Conservation (phyloP, 2,329 filamentous ascomycete genomes). For the Venturia carpophila region DNA sequence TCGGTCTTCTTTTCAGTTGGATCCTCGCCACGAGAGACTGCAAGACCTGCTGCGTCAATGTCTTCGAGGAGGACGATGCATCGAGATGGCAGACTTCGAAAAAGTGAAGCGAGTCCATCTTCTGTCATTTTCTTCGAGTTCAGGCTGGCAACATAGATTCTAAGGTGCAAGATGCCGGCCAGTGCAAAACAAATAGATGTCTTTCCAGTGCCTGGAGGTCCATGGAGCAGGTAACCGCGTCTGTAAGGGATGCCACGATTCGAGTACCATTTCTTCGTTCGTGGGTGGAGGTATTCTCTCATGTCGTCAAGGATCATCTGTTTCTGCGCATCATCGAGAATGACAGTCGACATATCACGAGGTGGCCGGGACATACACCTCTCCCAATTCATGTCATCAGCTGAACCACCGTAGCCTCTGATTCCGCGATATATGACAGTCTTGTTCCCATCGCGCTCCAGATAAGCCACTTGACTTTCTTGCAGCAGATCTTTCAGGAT, state of each 20-base stretch:
- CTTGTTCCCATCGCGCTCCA: constrained; percentile 16
- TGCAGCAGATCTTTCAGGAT: constrained; percentile 15
- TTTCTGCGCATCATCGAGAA: constrained; percentile 15
- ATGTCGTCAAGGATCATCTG: constrained; percentile 16
- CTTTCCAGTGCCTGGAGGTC: constrained; percentile 75
- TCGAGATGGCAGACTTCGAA: constrained; percentile 57
- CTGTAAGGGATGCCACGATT: constrained; percentile 81
- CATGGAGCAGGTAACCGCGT: constrained; percentile 71
- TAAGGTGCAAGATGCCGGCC: constrained; percentile 39
- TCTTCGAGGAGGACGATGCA: constrained; percentile 71
- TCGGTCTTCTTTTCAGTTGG: constrained; percentile 6
- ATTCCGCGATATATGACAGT: constrained; percentile 13
- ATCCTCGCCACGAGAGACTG: constrained; percentile 5
- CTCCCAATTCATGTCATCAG: constrained; percentile 11
- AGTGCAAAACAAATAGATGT: constrained; percentile 47
- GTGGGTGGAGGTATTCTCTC: constrained; percentile 48
- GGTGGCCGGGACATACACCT: constrained; percentile 8
- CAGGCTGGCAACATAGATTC: constrained; percentile 38
- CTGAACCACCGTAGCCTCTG: constrained; percentile 9
- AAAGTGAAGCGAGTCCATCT: constrained; percentile 62
- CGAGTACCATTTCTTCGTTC: constrained; percentile 68
- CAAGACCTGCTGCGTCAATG: constrained; percentile 44
- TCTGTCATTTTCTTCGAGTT: constrained; percentile 33
- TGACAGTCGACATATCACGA: constrained; percentile 13
- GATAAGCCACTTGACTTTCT: constrained; percentile 13